Evolutionary conservation across 768 basidiomycete genomes (phyloP), one percentile per base, ranked within the genome.

Genomic region (Pleurotus ostreatus): DNA sequence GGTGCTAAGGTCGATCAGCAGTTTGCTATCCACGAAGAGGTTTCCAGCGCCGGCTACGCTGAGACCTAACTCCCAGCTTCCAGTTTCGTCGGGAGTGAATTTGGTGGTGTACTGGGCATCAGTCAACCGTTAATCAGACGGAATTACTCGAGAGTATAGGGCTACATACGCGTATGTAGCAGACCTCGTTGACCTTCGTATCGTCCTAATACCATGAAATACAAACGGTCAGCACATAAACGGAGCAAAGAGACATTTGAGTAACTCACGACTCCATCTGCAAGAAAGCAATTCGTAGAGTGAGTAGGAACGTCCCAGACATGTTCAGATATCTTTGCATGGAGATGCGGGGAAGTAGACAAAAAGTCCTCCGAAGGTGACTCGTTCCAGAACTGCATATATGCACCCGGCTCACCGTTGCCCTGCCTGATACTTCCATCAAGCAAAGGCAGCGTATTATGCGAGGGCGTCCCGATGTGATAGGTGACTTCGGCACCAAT

Each of bases 391-490:
- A 57, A 57, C 26, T 57, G 49, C 26, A 57, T 41, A 40, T 45
- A 46, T 16, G 54, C 54, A 2, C 54, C 54, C 5, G 41, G 60
- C 38, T 70, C 61, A 0, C 77, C 80, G 46, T 67, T 62, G 9
- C 57, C 46, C 40, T 70, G 70, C 49, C 66, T 69, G 51, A 85
- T 74, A 55, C 72, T 73, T 20, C 77, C 68, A 59, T 81, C 77
- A 49, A 84, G 68, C 5, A 79, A 58, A 2, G 83, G 83, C 20
- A 84, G 70, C 64, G 71, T 82, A 59, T 75, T 78, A 59, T 80
- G 69, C 26, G 71, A 69, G 7, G 64, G 74, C 48, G 51, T 74
- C 49, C 70, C 81, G 55, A 71, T 70, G 40, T 66, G 66, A 62
- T 82, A 86, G 0, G 62, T 69, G 49, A 86, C 75, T 23, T 80